phyloP scores from a whole-genome alignment of 257 asterid species.

The Solanum rostratum region DNA sequence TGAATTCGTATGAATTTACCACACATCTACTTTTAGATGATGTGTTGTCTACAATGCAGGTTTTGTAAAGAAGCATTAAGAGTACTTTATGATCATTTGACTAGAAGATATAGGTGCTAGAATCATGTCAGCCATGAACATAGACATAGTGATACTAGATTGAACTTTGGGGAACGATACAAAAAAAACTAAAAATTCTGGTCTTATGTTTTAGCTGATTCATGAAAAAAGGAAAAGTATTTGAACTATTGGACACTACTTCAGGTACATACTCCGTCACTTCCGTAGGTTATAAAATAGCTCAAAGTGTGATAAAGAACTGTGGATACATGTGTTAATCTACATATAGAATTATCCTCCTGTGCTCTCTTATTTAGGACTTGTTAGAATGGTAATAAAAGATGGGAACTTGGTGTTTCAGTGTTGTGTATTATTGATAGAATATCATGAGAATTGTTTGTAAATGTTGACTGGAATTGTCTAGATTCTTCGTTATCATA shows the following conservation, averaged over 20 bases:
- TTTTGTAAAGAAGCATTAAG: background rate
- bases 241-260: background rate
- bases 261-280: background rate
- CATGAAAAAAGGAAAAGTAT: background rate
- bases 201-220: background rate
- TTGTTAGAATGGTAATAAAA: background rate
- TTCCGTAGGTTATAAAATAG: background rate
- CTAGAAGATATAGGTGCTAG: background rate
- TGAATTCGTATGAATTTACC: background rate
- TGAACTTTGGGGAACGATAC: background rate
- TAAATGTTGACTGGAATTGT: background rate
- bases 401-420: background rate
- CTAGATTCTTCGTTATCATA: background rate
- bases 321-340: background rate
- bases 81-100: background rate
- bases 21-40: background rate
- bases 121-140: background rate
- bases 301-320: background rate
- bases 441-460: background rate
- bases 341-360: background rate
- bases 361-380: background rate
- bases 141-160: background rate
- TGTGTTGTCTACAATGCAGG: background rate
- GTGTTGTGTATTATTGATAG: background rate
- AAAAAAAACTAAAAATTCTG: background rate